Evolutionary conservation across 2,329 filamentous ascomycete genomes (phyloP), one percentile per base, ranked within the genome.

Genomic region (Thielaviopsis punctulata): DNA sequence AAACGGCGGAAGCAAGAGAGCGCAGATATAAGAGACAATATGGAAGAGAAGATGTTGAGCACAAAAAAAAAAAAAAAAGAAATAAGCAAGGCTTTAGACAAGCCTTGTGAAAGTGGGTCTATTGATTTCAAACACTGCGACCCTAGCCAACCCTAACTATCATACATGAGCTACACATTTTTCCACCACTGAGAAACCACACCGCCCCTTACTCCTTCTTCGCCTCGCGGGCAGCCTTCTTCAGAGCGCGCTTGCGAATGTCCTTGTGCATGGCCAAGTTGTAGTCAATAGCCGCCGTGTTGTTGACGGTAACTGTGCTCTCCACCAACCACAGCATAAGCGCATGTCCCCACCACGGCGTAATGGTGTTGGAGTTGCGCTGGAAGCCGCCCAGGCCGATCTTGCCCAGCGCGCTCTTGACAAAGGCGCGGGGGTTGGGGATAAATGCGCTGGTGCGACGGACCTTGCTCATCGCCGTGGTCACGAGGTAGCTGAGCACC

Each of bases 381-480:
- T 93, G 86, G 59, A 84, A 86, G 23, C 45, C 46, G 56, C 86
- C 85, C 52, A 77, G 78, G 47, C 90, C 90, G 60, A 98, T 76
- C 73, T 92, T 95, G 57, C 75, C 70, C 54, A 98, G 70, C 0
- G 84, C 79, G 6, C 85, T 72, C 60, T 76, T 78, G 53, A 98
- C 92, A 65, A 96, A 96, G 51, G 75, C 71, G 64, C 82, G 83
- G 13, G 90, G 84, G 55, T 75, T 87, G 9, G 92, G 92, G 45
- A 96, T 84, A 53, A 88, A 70, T 45, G 81, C 67, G 57, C 78
- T 90, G 0, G 87, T 72, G 53, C 82, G 83, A 61, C 86, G 83
- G 60, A 98, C 80, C 75, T 98, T 98, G 68, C 84, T 90, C 92
- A 98, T 98, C 62, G 90, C 87, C 1, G 86, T 90, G 4, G 88